A percentile compares a stretch with the other conserved stretches of the same genome.
Evolutionary conservation across 2,329 filamentous ascomycete species (phyloP).

Genomic region (Nigrograna mackinnonii): DNA sequence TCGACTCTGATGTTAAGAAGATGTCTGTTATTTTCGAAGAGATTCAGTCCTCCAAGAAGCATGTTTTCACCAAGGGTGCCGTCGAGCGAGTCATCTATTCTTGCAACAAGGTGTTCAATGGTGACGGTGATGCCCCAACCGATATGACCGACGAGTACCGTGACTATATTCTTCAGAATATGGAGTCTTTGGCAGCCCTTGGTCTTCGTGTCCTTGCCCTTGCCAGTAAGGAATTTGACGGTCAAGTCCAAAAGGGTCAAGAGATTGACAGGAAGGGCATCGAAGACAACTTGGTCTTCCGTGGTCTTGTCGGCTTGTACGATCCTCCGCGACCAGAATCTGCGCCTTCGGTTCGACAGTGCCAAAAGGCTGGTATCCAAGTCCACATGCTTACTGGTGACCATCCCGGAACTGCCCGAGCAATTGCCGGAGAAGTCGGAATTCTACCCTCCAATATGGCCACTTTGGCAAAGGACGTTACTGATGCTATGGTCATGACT

Average conservation of each 20-base stretch:
- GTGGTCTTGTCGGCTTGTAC: conserved; percentile 81
- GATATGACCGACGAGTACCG: conserved; percentile 58
- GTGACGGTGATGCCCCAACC: conserved; percentile 41
- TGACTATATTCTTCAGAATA: conserved; percentile 65
- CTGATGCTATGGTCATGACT: conserved; percentile 38
- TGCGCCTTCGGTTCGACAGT: conserved; percentile 54
- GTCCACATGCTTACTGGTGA: conserved; percentile 56
- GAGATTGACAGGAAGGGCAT: conserved; percentile 62
- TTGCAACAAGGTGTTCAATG: conserved; percentile 58
- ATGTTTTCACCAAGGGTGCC: conserved; percentile 67
- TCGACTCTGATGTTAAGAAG: conserved; percentile 75
- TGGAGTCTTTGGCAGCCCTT: conserved; percentile 68
- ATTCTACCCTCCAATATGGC: conserved; percentile 42
- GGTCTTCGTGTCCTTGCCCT: conserved; percentile 72
- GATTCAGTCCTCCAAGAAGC: conserved; percentile 41
- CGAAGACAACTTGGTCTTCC: conserved; percentile 71
- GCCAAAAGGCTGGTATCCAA: conserved; percentile 49
- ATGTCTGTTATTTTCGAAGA: conserved; percentile 72
- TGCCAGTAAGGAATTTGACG: conserved; percentile 54
- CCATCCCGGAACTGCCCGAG: conserved; percentile 49
- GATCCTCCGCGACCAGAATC: conserved; percentile 84
- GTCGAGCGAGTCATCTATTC: conserved; percentile 70
- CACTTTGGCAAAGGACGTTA: conserved; percentile 28
- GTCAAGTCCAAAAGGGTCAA: conserved; percentile 48
- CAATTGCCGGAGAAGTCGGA: conserved; percentile 52